Evolutionary conservation across 179 eudicot genomes (phyloP).

Genomic region (Actinidia chinensis): DNA sequence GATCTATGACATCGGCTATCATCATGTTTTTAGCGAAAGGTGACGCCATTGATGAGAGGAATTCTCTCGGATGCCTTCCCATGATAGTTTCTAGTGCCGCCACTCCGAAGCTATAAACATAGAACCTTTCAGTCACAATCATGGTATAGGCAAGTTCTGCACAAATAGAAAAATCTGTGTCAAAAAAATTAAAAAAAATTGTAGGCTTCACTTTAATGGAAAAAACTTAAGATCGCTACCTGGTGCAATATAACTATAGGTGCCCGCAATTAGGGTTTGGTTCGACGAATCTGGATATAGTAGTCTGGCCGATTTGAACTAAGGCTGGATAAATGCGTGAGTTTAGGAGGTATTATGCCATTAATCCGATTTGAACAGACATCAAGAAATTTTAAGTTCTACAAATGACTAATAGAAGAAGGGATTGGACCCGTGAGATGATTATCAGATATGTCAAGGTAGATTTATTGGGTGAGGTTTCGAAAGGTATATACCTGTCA

Average conservation of each 20-base stretch:
- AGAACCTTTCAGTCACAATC: neutral
- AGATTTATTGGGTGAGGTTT: neutral
- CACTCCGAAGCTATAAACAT: neutral
- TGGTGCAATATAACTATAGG: neutral
- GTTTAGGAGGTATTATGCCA: neutral
- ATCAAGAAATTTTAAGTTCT: neutral
- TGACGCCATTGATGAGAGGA: neutral
- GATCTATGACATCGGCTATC: neutral
- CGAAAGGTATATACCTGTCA: neutral
- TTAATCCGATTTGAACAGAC: neutral
- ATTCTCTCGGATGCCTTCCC: neutral
- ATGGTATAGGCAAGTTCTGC: conserved; percentile 5
- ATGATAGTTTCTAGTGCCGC: neutral
- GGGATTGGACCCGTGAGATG: neutral
- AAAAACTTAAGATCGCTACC: neutral
- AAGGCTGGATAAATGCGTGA: neutral
- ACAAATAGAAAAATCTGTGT: neutral
- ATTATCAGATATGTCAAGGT: neutral
- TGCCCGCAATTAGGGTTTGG: neutral
- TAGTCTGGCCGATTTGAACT: neutral
- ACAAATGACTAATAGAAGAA: neutral
- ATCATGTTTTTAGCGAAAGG: neutral
- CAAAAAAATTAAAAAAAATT: neutral
- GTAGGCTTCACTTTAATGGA: neutral
- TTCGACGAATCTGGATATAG: neutral